Evolutionary conservation across 1,284 basidiomycete species (phyloP).

Genomic region (Acaromyces ingoldii): DNA sequence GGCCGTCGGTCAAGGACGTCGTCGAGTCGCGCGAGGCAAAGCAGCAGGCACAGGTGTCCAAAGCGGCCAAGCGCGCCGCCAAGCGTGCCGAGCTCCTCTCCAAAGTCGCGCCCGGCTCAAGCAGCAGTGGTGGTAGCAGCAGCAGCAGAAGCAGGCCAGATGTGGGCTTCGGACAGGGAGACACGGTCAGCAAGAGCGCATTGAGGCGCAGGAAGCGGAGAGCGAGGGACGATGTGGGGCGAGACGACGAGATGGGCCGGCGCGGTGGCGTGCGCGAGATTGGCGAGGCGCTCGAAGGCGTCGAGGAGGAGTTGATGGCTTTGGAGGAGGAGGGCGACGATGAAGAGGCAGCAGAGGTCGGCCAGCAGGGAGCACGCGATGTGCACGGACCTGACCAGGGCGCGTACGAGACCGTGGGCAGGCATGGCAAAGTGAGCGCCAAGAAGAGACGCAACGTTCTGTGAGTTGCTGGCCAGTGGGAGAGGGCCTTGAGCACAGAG

Average conservation of each 20-base stretch:
- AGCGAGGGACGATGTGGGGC: slow-evolving; percentile 36
- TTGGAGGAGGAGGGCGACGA: slow-evolving; percentile 13
- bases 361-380: background rate
- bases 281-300: slow-evolving; percentile 21
- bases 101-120: slow-evolving; percentile 19
- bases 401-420: slow-evolving; percentile 14
- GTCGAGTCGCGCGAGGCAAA: too few relatives aligned
- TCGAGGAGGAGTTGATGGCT: slow-evolving; percentile 12
- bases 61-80: slow-evolving; percentile 31
- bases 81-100: slow-evolving; percentile 31
- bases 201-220: slow-evolving; percentile 35
- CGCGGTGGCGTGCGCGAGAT: slow-evolving; percentile 34
- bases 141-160: too few relatives aligned
- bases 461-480: slow-evolving; percentile 18
- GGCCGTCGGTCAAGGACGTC: too few relatives aligned
- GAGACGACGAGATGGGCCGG: slow-evolving; percentile 17
- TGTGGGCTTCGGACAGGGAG: background rate
- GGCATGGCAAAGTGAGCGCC: slow-evolving; percentile 26
- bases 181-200: slow-evolving; percentile 29
- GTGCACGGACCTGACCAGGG: too few relatives aligned
- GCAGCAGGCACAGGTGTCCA: slow-evolving; percentile 10
- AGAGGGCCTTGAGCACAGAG: slow-evolving; percentile 8
- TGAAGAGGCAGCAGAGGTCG: slow-evolving; percentile 11
- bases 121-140: slow-evolving; percentile 6
- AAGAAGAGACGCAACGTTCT: slow-evolving; percentile 34